Base-by-base conservation (phyloP, 1,284 basidiomycete genomes). In the Cutaneotrichosporon cutaneum region DNA sequence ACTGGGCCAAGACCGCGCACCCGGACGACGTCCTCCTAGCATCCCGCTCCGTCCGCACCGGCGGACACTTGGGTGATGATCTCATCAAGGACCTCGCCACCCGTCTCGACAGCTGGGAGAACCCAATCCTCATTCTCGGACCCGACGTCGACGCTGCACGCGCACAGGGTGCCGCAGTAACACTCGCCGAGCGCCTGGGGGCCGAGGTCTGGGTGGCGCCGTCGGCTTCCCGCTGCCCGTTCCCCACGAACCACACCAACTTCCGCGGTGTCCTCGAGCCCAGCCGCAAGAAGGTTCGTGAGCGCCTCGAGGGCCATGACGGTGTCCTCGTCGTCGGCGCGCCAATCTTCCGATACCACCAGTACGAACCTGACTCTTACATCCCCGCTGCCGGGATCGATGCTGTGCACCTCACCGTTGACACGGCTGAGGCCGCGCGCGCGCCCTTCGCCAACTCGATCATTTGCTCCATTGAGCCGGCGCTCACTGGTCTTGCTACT, bases 311-410 rank as follows among this genome's bases (percentile, higher is more conserved):
- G 21, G 53, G 35, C 0, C 56, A 62, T 32, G 61, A 62, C 54
- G 57, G 53, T n/a, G 54, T 59, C 2, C 53, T 62, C 36, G 48
- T 62, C 27, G 7, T 62, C 22, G 61, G 61, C 7, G 61, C 61
- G 2, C 61, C 61, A 0, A 36, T 56, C 24, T 26, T 62, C 33
- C 53, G 61, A 2, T 62, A 62, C 39, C 61, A 62, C 42, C 61
- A 57, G 24, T 62, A 57, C 57, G 53, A 62, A 48, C 61, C 61
- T 2, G 57, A 27, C 2, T 22, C 30, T 10, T 62, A 59, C 42
- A 30, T 58, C 8, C 16, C 39, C 5, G 35, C 35, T 3, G n/a
- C 30, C 11, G 47, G 27, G 18, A n/a, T 30, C 22, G 36, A 58
- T 7, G 57, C 56, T 10, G 22, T 62, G 1, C 61, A 62, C 32